phyloP scores from a whole-genome alignment of 2,329 filamentous ascomycete genomes.

The Alternaria sp. region DNA sequence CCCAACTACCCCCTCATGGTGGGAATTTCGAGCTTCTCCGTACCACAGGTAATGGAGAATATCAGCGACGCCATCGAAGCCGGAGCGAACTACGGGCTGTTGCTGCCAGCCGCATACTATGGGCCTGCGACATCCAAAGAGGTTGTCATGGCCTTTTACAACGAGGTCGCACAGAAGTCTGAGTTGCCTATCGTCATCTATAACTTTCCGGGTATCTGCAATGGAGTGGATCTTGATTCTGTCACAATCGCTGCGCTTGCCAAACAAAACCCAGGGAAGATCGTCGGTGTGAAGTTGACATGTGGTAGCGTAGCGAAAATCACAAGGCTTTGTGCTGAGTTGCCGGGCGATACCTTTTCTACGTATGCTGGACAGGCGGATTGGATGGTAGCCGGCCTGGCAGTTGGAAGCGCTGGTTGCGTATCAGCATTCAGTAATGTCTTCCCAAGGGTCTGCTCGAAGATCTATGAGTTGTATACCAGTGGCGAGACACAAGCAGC shows the following conservation, averaged over 20 bases:
- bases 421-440: slow-evolving; percentile 67
- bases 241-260: slow-evolving; percentile 68
- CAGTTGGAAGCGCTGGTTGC: slow-evolving; percentile 62
- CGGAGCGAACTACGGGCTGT: slow-evolving; percentile 54
- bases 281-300: slow-evolving; percentile 75
- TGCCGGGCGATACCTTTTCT: slow-evolving; percentile 66
- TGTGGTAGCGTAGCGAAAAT: slow-evolving; percentile 80
- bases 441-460: slow-evolving; percentile 64
- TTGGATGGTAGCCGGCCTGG: slow-evolving; percentile 67
- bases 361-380: slow-evolving; percentile 77
- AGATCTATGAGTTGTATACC: slow-evolving; percentile 69
- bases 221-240: slow-evolving; percentile 73
- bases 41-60: slow-evolving; percentile 55
- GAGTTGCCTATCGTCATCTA: slow-evolving; percentile 73
- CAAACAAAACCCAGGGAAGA: slow-evolving; percentile 63
- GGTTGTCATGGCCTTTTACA: slow-evolving; percentile 55
- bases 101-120: slow-evolving; percentile 57
- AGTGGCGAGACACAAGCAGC: slow-evolving; percentile 66
- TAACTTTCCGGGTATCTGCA: slow-evolving; percentile 74
- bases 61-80: slow-evolving; percentile 53
- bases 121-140: slow-evolving; percentile 53
- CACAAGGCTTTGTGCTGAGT: slow-evolving; percentile 64
- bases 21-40: slow-evolving; percentile 55
- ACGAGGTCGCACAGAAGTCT: slow-evolving; percentile 64
- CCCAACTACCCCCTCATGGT: slow-evolving; percentile 55